Base-by-base conservation (phyloP, 345 rosid genomes). In the Gossypium rotundifolium region DNA sequence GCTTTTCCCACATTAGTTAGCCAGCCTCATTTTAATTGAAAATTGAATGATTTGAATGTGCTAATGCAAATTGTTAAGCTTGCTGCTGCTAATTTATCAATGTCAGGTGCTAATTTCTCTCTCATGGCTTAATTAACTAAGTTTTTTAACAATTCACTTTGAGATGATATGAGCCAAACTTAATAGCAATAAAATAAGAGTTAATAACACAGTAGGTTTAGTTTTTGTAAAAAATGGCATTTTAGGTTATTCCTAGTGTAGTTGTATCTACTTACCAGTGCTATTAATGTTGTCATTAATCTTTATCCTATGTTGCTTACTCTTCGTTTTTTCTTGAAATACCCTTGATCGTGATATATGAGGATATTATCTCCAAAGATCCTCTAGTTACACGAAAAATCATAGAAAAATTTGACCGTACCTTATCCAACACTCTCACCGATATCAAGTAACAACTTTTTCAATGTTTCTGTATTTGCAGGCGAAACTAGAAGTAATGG, bases 401-500 rank as follows among this genome's bases (percentile, higher is more conserved):
- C 40, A 33, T 33, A 48, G 52, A 48, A 48, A 11, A 48, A 2
- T 10, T 11, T 48, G 51, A 46, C 51, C 51, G 11, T 46, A 46
- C 38, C 38, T 4, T 33, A 33, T 33, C 38, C 38, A 33, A 33
- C 38, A 33, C 38, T 33, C 38, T 33, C 38, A 33, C 38, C 38
- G 38, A 33, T 5, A 33, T 33, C 40, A 33, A 33, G 40, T 33
- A 33, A 33, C 40, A 16, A 1, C 40, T 61, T n/a, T 44, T 63
- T 48, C 42, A 68, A 17, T 25, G 38, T 54, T 44, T 71, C 54
- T 51, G 62, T 7, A 23, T 67, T 78, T 82, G 77, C 74, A 92
- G 99, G 96, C 79, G 13, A 91, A 89, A 81, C 97, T 95, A 38
- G 99, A 95, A 86, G 96, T 95, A 51, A 95, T 95, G 93, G 98